A percentile compares a stretch with the other conserved stretches of the same genome.
Conservation (phyloP, 2,329 filamentous ascomycete genomes). For the Myriosclerotinia curreyana region DNA sequence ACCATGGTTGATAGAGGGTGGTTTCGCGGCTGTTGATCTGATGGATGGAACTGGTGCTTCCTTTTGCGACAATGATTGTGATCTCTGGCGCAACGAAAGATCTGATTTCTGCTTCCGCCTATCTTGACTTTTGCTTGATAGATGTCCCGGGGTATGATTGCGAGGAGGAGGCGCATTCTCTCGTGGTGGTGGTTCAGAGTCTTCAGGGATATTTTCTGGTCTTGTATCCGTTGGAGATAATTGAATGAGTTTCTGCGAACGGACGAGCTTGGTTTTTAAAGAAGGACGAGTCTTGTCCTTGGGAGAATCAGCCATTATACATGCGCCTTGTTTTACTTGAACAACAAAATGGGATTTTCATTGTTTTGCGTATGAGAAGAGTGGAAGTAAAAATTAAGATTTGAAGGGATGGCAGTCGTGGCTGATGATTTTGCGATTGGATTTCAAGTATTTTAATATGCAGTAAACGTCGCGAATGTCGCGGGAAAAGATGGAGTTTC, state of each 20-base stretch:
- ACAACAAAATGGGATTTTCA: conserved; percentile 22
- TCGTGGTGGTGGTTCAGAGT: conserved; percentile 38
- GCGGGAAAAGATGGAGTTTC: conserved; percentile 18
- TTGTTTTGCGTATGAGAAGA: conserved; percentile 17
- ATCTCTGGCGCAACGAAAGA: conserved; percentile 37
- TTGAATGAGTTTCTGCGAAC: conserved; percentile 52
- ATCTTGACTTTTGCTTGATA: conserved; percentile 54
- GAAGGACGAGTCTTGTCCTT: conserved; percentile 38
- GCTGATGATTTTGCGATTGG: conserved; percentile 19
- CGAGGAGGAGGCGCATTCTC: conserved; percentile 43
- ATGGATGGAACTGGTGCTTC: conserved; percentile 30
- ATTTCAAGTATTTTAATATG: conserved; percentile 20
- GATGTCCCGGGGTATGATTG: conserved; percentile 61
- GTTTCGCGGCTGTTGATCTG: conserved; percentile 28
- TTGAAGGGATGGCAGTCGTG: conserved; percentile 12
- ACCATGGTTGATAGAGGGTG: conserved; percentile 27
- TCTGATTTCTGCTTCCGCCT: conserved; percentile 36
- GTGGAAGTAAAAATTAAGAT: conserved; percentile 8
- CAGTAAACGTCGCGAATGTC: conserved; percentile 15
- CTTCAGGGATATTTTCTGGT: conserved; percentile 41
- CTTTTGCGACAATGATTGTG: conserved; percentile 39
- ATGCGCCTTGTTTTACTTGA: conserved; percentile 30
- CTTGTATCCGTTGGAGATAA: conserved; percentile 41
- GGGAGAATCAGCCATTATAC: conserved; percentile 39
- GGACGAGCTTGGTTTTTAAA: conserved; percentile 47